Evolutionary conservation across 805 yeast species (phyloP).

Genomic region (Grigorovia yakushimaensis): DNA sequence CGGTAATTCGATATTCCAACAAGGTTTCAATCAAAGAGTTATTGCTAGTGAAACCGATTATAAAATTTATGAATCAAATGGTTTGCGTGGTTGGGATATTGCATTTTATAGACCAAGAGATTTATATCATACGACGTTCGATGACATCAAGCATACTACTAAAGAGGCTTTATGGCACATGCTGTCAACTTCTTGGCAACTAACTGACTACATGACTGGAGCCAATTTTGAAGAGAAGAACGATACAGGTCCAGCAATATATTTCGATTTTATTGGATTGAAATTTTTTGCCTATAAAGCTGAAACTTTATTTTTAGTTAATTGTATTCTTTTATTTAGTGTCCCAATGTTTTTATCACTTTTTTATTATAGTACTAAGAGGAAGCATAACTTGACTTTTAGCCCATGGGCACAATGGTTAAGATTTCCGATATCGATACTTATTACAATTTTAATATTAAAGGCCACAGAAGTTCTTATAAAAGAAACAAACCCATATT

Average conservation of each 20-base stretch:
- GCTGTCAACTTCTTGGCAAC: constrained; percentile 61
- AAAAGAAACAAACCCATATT: constrained; percentile 35
- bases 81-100: constrained; percentile 77
- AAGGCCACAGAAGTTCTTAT: constrained; percentile 33
- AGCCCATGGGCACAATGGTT: constrained; percentile 33
- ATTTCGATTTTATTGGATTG: constrained; percentile 53
- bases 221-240: constrained; percentile 20
- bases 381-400: constrained; percentile 40
- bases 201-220: constrained; percentile 33
- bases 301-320: constrained; percentile 38
- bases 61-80: constrained; percentile 54
- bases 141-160: constrained; percentile 53
- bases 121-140: constrained; percentile 70
- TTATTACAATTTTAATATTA: constrained; percentile 34
- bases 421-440: constrained; percentile 52
- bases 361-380: constrained; percentile 39
- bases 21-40: constrained; percentile 67
- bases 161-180: constrained; percentile 75
- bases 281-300: constrained; percentile 46
- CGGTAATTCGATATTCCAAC: constrained; percentile 73
- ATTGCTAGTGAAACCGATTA: constrained; percentile 82
- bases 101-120: constrained; percentile 84
- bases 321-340: constrained; percentile 41
- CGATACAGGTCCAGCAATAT: constrained; percentile 41
- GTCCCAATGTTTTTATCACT: constrained; percentile 46